These are phyloP conservation scores for Vinca minor DNA, from an alignment of 257 asterid species.

Conservation along the genomic window DNA sequence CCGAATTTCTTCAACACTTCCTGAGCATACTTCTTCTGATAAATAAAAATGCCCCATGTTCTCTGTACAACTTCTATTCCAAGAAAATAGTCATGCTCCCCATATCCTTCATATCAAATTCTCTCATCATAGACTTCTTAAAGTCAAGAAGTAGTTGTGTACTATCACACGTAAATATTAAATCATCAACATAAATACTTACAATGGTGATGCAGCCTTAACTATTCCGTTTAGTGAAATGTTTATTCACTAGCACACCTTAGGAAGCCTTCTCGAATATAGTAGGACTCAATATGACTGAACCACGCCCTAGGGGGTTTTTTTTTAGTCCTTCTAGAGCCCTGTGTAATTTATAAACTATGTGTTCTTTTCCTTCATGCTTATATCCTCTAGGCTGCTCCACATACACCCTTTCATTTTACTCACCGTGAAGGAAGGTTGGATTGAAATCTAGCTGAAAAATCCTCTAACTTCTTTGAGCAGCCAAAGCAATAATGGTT, in stretches of 20 bases:
- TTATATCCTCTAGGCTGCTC: not conserved
- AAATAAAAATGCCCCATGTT: not conserved
- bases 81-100: not conserved
- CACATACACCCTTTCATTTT: not conserved
- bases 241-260: not conserved
- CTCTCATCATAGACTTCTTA: no score
- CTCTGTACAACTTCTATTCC: not conserved
- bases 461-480: not conserved
- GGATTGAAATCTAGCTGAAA: not conserved
- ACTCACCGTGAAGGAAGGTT: not conserved
- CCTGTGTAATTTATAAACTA: not conserved
- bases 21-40: not conserved
- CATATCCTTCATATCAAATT: not conserved
- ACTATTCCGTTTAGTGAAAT: not conserved
- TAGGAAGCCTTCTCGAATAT: no score
- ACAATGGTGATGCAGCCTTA: not conserved
- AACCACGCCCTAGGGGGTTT: not conserved
- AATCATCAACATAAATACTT: not conserved
- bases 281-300: not conserved
- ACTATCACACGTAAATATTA: not conserved
- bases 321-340: not conserved
- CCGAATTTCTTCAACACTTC: not conserved
- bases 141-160: not conserved
- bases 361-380: not conserved
- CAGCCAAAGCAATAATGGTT: no score